Percentiles rank a stretch among this genome's conserved stretches.
phyloP scores from a whole-genome alignment of 179 eudicot species.

The Drosera spatulata region DNA sequence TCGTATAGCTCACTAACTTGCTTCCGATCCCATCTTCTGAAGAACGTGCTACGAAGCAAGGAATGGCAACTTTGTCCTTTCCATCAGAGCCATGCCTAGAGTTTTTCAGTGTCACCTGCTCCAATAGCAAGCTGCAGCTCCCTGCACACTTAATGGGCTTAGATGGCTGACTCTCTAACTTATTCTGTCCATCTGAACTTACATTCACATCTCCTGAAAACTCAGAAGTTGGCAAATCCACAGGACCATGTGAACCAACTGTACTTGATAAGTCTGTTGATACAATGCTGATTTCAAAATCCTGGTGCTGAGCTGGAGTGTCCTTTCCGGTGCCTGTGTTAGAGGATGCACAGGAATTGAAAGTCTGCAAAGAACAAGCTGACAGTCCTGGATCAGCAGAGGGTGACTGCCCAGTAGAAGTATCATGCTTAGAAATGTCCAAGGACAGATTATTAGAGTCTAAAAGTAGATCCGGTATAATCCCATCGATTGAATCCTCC shows the following conservation, averaged over 20 bases:
- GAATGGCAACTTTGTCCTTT: no score
- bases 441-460: slow-evolving; percentile 10
- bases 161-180: slow-evolving; percentile 8
- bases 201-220: slow-evolving; percentile 24
- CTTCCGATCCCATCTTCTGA: no score
- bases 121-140: no score
- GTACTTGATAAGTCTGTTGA: slow-evolving; percentile 18
- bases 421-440: slow-evolving; percentile 14
- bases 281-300: slow-evolving; percentile 10
- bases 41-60: no score
- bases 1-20: no score
- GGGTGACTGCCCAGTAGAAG: slow-evolving; percentile 15
- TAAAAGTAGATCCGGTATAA: slow-evolving; percentile 13
- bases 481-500: slow-evolving; percentile 18
- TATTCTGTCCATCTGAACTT: slow-evolving; percentile 14
- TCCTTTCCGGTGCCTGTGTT: slow-evolving; percentile 16
- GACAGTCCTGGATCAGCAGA: slow-evolving; percentile 17
- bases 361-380: slow-evolving; percentile 17
- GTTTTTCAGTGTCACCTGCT: no score
- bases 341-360: slow-evolving; percentile 13
- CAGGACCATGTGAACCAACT: slow-evolving; percentile 18
- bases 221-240: slow-evolving; percentile 17
- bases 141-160: neutral
- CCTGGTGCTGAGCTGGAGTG: slow-evolving; percentile 13
- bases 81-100: no score